phyloP scores from a whole-genome alignment of 1,284 basidiomycete species.

The Ustilago sp. region DNA sequence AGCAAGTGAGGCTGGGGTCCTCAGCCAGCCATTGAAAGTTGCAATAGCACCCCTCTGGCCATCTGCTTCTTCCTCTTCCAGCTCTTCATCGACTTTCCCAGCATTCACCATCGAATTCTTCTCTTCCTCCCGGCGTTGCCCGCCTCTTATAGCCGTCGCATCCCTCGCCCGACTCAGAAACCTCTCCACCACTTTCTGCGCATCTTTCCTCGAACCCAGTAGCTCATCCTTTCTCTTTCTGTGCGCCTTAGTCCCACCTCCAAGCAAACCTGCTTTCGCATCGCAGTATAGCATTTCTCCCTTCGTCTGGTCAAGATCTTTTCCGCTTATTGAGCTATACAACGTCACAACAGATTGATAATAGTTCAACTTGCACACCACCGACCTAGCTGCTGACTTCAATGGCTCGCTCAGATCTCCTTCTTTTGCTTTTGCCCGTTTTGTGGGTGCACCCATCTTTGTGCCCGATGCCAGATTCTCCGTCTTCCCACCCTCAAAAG shows the following conservation, averaged over 20 bases:
- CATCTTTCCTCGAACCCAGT: conserved; percentile 19
- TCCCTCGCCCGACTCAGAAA: conserved; percentile 22
- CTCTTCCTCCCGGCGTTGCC: neutral
- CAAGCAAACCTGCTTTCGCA: conserved; percentile 26
- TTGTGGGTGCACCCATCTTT: conserved; percentile 37
- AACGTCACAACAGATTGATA: conserved; percentile 17
- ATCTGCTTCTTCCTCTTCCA: neutral
- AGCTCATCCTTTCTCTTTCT: conserved; percentile 21
- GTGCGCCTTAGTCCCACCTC: conserved; percentile 16
- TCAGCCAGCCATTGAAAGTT: conserved; percentile 26
- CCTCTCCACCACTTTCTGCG: conserved; percentile 3
- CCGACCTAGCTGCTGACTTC: conserved; percentile 27
- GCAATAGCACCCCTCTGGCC: neutral
- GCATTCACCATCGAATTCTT: neutral
- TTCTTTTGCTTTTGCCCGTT: conserved; percentile 14
- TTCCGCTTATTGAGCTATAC: neutral
- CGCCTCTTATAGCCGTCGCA: conserved; percentile 21
- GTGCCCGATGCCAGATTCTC: conserved; percentile 41
- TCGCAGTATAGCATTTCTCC: conserved; percentile 14
- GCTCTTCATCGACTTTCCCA: neutral
- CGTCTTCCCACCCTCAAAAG: neutral
- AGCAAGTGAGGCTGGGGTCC: conserved; percentile 12
- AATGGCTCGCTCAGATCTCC: conserved; percentile 11
- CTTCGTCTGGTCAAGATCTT: too few relatives aligned
- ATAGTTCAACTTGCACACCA: conserved; percentile 25